Percentiles rank a stretch among this genome's conserved stretches.
Evolutionary conservation across 371 early-diverging fungal species (phyloP).

Genomic region (Mortierella sp.): DNA sequence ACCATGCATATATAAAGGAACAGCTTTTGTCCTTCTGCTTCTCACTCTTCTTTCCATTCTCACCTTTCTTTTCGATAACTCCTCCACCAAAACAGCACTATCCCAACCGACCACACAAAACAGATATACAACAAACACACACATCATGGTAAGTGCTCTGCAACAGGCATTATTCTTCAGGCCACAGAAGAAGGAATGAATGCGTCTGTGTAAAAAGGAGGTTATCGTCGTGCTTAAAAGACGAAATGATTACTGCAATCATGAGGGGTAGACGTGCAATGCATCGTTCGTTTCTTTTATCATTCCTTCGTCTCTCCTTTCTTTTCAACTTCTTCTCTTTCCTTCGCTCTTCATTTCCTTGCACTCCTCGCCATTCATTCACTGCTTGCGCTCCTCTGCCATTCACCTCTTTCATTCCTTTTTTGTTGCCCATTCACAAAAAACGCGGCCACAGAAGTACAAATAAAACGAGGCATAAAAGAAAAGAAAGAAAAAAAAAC

Average conservation of each 20-base stretch:
- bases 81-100: background rate
- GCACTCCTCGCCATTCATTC: background rate
- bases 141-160: background rate
- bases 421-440: background rate
- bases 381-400: too few species aligned
- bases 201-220: background rate
- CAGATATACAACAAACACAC: background rate
- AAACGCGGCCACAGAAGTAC: background rate
- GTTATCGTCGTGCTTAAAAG: background rate
- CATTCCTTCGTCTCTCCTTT: background rate
- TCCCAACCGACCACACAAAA: background rate
- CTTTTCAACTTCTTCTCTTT: background rate
- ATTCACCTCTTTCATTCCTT: background rate
- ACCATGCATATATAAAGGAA: constrained; percentile 12
- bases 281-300: background rate
- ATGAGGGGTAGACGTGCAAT: constrained; percentile 3
- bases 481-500: constrained; percentile 2
- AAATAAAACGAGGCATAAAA: background rate
- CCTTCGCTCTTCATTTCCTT: background rate
- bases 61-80: background rate
- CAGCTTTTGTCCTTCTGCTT: background rate
- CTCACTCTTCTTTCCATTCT: background rate
- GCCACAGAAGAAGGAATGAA: background rate
- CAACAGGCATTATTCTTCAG: background rate
- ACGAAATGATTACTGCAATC: background rate